phyloP scores from a whole-genome alignment of 257 asterid genomes.

The Salvia miltiorrhiza region DNA sequence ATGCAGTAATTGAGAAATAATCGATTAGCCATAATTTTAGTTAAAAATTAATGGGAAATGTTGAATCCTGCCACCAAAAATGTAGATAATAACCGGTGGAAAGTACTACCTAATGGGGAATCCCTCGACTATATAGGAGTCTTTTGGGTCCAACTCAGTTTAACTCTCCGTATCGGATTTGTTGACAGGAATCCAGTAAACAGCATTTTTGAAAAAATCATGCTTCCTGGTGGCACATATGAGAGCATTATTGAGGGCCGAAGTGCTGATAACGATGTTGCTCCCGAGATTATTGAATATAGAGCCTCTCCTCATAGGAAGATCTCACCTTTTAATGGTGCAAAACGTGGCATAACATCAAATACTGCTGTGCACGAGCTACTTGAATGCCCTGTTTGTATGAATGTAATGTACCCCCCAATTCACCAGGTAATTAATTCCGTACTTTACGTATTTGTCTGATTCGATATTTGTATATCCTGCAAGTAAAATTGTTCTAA shows the following conservation, averaged over 20 bases:
- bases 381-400: constrained; percentile 73
- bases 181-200: constrained; percentile 21
- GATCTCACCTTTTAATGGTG: constrained; percentile 32
- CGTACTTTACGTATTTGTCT: not conserved
- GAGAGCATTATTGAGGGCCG: constrained; percentile 39
- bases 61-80: not conserved
- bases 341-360: constrained; percentile 39
- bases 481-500: constrained; percentile 1
- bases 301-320: constrained; percentile 48
- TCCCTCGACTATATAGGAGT: not conserved
- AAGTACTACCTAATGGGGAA: not conserved
- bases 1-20: not conserved
- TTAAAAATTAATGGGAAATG: not conserved
- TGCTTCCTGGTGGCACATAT: constrained; percentile 59
- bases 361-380: constrained; percentile 71
- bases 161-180: constrained; percentile 9
- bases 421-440: constrained; percentile 66
- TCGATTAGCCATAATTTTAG: not conserved
- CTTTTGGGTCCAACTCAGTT: not conserved
- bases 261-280: constrained; percentile 38
- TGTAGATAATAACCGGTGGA: not conserved
- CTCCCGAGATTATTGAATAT: constrained; percentile 45
- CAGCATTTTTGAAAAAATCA: constrained; percentile 20
- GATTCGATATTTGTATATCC: not conserved
- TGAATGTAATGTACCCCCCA: constrained; percentile 73